These are phyloP conservation scores for Mycena citricolor DNA, from an alignment of 1,284 basidiomycete species.

Conservation along the genomic window DNA sequence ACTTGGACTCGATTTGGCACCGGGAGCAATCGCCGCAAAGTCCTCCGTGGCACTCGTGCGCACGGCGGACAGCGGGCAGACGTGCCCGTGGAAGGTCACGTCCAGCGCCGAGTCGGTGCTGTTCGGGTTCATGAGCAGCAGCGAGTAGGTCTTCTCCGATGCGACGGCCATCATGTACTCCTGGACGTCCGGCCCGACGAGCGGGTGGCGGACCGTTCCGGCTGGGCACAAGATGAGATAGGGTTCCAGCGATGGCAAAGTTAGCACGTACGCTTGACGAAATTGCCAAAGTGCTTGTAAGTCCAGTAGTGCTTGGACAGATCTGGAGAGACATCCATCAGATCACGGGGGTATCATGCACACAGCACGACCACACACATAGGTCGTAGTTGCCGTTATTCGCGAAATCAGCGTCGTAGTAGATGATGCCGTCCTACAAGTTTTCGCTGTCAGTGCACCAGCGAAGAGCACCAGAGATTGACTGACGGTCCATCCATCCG, in stretches of 20 bases:
- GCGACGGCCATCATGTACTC: constrained; percentile 36
- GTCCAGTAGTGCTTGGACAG: constrained; percentile 41
- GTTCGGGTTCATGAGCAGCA: constrained; percentile 39
- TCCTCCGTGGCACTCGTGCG: constrained; percentile 38
- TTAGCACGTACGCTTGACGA: constrained; percentile 37
- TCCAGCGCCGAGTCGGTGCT: constrained; percentile 30
- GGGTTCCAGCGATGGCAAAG: background rate
- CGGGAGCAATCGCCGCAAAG: constrained; percentile 31
- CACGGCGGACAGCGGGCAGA: constrained; percentile 30
- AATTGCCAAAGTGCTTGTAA: constrained; percentile 42
- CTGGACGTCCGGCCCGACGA: constrained; percentile 33
- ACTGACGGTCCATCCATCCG: constrained; percentile 38
- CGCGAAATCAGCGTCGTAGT: constrained; percentile 37
- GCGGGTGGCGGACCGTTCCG: constrained; percentile 34
- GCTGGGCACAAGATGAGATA: constrained; percentile 23
- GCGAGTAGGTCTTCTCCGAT: constrained; percentile 30
- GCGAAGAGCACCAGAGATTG: background rate
- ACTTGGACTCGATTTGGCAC: constrained; percentile 25
- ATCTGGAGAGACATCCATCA: too few species aligned
- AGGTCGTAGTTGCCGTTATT: constrained; percentile 37
- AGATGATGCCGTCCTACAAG: constrained; percentile 38
- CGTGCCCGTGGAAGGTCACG: constrained; percentile 36
- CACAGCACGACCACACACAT: too few species aligned
- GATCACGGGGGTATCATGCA: too few species aligned
- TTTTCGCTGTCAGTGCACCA: background rate